Evolutionary conservation across 768 basidiomycete genomes (phyloP), one percentile per base, ranked within the genome.

Genomic region (Suillus brevipes): DNA sequence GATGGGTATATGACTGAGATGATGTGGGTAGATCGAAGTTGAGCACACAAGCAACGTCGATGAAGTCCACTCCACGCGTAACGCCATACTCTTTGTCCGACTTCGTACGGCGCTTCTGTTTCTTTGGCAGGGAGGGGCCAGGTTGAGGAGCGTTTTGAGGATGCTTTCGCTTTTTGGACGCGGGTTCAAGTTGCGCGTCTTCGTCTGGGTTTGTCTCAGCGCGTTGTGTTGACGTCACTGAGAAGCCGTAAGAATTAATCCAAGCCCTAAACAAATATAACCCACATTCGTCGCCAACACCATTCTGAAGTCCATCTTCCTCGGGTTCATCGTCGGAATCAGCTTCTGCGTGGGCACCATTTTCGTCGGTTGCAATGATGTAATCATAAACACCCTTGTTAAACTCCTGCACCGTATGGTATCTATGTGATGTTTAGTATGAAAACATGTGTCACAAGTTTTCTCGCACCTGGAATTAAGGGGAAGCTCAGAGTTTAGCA

Each of bases 321-420:
- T 78, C 77, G 23, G 77, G 72, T 61, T 86, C 86, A 13, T 78
- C 77, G 12, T 81, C 83, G n/a, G 75, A 75, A 63, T 88, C 87
- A 18, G 79, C 79, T 63, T 85, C 85, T 1, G 80, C 79, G 4
- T 79, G 81, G 4, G 82, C 80, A 1, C 87, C 86, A 64, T 87
- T 88, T 78, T 99, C 97, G 73, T 99, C 97, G 12, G 96, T 97
- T 1, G 97, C 97, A 62, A 99, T 97, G 67, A 99, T 95, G 75
- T 99, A 98, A 74, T 99, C 95, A 71, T 98, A 99, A 9, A 97
- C 94, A 2, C 97, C 97, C 70, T 94, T 92, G 77, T 99, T 99
- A 73, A 99, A 99, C 77, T 98, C 97, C 71, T 99, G 96, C 1
- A 99, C 97, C 2, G 91, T 90, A 72, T 99, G 97, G 72, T 95